These are phyloP conservation scores for Tremella fuciformis DNA, from an alignment of 768 basidiomycete species.

Conservation along the genomic window DNA sequence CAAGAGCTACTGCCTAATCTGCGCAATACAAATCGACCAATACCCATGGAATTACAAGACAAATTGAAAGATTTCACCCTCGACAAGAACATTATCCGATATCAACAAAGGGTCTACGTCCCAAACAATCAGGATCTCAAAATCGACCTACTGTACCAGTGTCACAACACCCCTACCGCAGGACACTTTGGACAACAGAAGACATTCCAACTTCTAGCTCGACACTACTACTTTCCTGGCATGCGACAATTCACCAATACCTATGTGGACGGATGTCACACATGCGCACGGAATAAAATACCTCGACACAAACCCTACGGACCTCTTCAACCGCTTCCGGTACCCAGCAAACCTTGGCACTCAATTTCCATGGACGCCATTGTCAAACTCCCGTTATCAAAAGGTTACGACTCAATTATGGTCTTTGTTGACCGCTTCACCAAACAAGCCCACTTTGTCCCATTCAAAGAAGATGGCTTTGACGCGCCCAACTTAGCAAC, in stretches of 20 bases:
- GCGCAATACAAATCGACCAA: too few relatives aligned
- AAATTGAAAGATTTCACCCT: too few relatives aligned
- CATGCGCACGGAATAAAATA: slow-evolving; percentile 52
- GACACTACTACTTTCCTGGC: slow-evolving; percentile 48
- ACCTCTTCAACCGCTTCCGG: slow-evolving; percentile 39
- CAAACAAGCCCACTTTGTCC: slow-evolving; percentile 55
- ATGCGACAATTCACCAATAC: slow-evolving; percentile 31
- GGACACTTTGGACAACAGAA: too few relatives aligned
- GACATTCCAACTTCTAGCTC: too few relatives aligned
- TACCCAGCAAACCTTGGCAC: slow-evolving; percentile 49
- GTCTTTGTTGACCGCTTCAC: slow-evolving; percentile 54
- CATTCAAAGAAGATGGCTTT: slow-evolving; percentile 23
- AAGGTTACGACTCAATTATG: slow-evolving; percentile 53
- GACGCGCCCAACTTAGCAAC: slow-evolving; percentile 2
- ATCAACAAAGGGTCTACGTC: too few relatives aligned
- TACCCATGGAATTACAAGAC: too few relatives aligned
- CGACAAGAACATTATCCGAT: too few relatives aligned
- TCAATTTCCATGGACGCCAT: slow-evolving; percentile 55
- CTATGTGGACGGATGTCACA: slow-evolving; percentile 53
- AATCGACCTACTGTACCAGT: too few relatives aligned
- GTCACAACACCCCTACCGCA: too few relatives aligned
- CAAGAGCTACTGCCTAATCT: too few relatives aligned
- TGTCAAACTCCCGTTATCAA: slow-evolving; percentile 38
- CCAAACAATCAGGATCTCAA: too few relatives aligned
- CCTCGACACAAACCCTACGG: slow-evolving; percentile 54